A percentile compares a stretch with the other conserved stretches of the same genome.
phyloP scores from a whole-genome alignment of 352 stramenopile genomes.

The Aphanomyces astaci region DNA sequence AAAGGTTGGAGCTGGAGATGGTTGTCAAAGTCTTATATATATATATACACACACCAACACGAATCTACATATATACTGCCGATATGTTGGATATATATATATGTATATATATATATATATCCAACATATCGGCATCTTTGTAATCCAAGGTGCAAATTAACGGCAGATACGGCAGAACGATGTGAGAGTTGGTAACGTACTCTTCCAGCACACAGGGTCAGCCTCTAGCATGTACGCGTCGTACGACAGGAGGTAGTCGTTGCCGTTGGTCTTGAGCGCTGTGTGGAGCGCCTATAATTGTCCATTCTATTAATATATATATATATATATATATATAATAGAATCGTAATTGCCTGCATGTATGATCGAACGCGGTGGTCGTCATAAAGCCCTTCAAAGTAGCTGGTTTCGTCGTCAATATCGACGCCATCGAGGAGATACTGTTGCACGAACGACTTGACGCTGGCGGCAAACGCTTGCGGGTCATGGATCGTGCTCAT shows the following conservation, averaged over 20 bases:
- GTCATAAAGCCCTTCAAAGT: conserved; percentile 46
- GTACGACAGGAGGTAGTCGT: conserved; percentile 50
- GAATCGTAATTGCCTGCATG: no score
- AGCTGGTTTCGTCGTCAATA: conserved; percentile 58
- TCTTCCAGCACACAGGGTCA: background rate
- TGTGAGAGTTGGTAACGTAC: no score
- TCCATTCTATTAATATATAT: no score
- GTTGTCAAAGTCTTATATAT: no score
- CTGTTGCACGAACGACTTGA: conserved; percentile 39
- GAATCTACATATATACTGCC: no score
- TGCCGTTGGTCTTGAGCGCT: conserved; percentile 31
- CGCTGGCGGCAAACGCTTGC: conserved; percentile 41
- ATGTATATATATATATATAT: no score
- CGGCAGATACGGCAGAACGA: no score
- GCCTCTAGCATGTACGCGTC: conserved; percentile 65
- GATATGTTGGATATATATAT: no score
- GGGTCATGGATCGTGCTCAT: conserved; percentile 42
- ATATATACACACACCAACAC: background rate
- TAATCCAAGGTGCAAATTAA: no score
- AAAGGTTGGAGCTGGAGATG: no score
- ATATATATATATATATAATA: no score
- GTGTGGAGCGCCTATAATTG: conserved; percentile 41
- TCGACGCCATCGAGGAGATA: conserved; percentile 68
- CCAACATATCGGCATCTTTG: no score
- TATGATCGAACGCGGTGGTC: conserved; percentile 35